Evolutionary conservation across 805 yeast genomes (phyloP).

Genomic region (Candida ascalaphidarum): DNA sequence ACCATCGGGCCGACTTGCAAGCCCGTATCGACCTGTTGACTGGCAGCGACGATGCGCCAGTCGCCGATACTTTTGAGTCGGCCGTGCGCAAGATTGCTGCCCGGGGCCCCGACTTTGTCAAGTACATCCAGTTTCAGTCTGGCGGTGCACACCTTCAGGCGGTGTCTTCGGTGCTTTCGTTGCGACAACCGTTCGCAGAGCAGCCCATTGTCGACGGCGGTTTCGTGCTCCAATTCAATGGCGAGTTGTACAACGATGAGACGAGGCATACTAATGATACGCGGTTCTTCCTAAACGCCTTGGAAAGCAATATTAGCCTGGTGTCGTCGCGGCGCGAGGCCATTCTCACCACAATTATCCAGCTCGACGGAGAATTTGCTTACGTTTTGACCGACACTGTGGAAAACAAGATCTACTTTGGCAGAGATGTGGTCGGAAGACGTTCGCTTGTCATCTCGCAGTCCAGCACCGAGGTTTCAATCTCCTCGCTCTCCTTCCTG

Average conservation of each 20-base stretch:
- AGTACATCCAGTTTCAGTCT: slow-evolving; percentile 6
- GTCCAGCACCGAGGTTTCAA: slow-evolving; percentile 22
- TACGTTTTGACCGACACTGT: slow-evolving; percentile 41
- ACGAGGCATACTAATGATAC: slow-evolving; percentile 57
- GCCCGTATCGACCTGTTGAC: too few relatives aligned
- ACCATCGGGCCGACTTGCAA: too few relatives aligned
- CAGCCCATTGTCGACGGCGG: slow-evolving; percentile 52
- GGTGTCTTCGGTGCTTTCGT: slow-evolving; percentile 69
- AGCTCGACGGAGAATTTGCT: slow-evolving; percentile 80
- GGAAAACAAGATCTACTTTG: slow-evolving; percentile 50
- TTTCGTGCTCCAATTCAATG: slow-evolving; percentile 68
- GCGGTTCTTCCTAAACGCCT: slow-evolving; percentile 27
- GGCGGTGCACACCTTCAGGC: slow-evolving; percentile 16
- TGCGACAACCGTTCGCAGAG: slow-evolving; percentile 66
- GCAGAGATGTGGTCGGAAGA: slow-evolving; percentile 77
- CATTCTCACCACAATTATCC: slow-evolving; percentile 31
- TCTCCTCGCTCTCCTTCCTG: slow-evolving; percentile 32
- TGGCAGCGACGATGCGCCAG: too few relatives aligned
- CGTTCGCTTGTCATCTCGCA: slow-evolving; percentile 55
- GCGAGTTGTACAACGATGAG: slow-evolving; percentile 70
- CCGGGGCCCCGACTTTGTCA: slow-evolving; percentile 57
- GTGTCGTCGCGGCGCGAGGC: slow-evolving; percentile 13
- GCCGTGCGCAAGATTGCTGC: too few relatives aligned
- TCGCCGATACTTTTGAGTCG: too few relatives aligned
- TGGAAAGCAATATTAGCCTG: background rate